These are phyloP conservation scores for Phyllosticta citriasiana DNA, from an alignment of 2,329 filamentous ascomycete species.

Conservation along the genomic window DNA sequence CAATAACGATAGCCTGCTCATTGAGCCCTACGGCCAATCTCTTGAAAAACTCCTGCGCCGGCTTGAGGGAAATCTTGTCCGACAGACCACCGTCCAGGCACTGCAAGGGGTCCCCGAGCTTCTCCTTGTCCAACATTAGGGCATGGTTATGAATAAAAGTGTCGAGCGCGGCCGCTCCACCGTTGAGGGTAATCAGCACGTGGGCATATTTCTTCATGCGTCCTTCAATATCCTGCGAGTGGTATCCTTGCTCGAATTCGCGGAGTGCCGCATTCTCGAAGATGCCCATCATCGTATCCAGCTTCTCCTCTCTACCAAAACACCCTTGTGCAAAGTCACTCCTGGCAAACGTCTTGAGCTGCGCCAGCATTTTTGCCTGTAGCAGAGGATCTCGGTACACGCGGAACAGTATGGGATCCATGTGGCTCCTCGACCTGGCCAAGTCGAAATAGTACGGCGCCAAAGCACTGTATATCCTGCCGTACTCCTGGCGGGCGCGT, in stretches of 20 bases:
- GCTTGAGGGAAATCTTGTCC: constrained; percentile 58
- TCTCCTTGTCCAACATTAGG: constrained; percentile 62
- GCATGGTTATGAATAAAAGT: constrained; percentile 84
- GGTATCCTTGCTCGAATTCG: constrained; percentile 89
- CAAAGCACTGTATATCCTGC: constrained; percentile 78
- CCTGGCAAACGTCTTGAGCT: constrained; percentile 66
- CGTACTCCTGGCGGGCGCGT: constrained; percentile 79
- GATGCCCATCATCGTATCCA: constrained; percentile 64
- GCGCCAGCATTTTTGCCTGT: constrained; percentile 80
- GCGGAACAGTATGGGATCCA: constrained; percentile 75
- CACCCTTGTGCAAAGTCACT: constrained; percentile 75
- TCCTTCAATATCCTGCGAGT: constrained; percentile 77
- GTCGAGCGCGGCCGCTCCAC: constrained; percentile 67
- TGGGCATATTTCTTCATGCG: constrained; percentile 83
- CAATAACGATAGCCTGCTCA: constrained; percentile 71
- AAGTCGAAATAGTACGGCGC: constrained; percentile 85
- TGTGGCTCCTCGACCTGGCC: constrained; percentile 57
- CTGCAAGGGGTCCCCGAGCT: constrained; percentile 65
- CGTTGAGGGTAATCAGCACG: constrained; percentile 73
- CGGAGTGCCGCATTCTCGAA: constrained; percentile 86
- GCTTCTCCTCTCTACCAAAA: constrained; percentile 57
- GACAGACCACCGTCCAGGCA: constrained; percentile 56
- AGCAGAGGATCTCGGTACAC: constrained; percentile 80
- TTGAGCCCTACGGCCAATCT: constrained; percentile 64
- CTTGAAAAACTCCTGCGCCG: constrained; percentile 73